Base-by-base conservation (phyloP, 768 basidiomycete genomes). In the Hysterangium stoloniferum region DNA sequence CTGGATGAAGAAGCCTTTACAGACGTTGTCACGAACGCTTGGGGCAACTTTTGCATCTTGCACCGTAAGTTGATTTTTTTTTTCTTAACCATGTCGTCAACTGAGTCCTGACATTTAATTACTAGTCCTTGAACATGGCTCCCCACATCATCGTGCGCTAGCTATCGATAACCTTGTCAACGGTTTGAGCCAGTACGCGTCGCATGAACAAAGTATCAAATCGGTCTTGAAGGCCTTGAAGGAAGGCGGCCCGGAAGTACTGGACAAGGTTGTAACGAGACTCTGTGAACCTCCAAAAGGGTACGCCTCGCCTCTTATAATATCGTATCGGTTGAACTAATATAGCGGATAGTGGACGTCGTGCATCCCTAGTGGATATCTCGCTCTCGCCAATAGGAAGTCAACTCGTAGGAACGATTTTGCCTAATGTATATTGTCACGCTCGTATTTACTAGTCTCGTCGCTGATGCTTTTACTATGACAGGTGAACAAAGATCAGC, bases 211-310 rank as follows among this genome's bases (percentile, higher is more conserved):
- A 65, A 89, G 89, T n/a, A 76, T 81, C 58, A 92, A 92, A 68
- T 87, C 84, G 13, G 78, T 92, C 54, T 85, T 80, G 41, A 91
- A 91, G 68, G 86, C 86, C 27, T 70, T 92, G 52, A 92, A 91
- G 63, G 87, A 90, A 65, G 84, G 85, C 3, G 85, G 85, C 0
- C 78, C 80, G 49, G 84, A 86, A 11, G 86, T 82, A 2, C 71
- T 88, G 33, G 80, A 86, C 54, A 76, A 73, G 49, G 75, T 91
- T 45, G 81, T 89, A 37, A 78, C 78, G 60, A 75, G 86, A 54
- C 86, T 92, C 84, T 89, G 87, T 56, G 88, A 91, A 60, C 83
- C 86, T 3, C 83, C 87, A 0, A 86, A 83, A 68, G 82, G 84
- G 88, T 87, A 58, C 12, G 66, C 58, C 9, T 35, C 42, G 13